These are phyloP conservation scores for Cryptosporidium sp. DNA, from an alignment of 169 alveolate genomes.

Conservation along the genomic window DNA sequence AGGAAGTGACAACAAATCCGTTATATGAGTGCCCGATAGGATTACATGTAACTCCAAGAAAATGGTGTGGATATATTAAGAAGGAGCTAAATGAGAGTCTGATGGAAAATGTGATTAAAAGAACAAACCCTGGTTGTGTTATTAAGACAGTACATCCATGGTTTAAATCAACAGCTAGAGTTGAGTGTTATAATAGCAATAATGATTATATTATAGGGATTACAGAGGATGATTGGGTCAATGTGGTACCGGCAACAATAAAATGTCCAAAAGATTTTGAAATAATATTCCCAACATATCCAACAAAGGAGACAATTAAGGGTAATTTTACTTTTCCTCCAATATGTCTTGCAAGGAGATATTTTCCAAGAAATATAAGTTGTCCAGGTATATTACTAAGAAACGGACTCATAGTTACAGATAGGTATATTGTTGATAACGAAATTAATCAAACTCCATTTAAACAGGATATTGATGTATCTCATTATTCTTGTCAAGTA, in stretches of 20 bases:
- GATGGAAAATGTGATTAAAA: slow-evolving; percentile 56
- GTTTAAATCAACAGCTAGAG: slow-evolving; percentile 29
- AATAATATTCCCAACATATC: slow-evolving; percentile 35
- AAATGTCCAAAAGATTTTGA: slow-evolving; percentile 64
- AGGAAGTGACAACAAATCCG: slow-evolving; percentile 32
- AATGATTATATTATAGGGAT: slow-evolving; percentile 10
- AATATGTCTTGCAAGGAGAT: slow-evolving; percentile 22
- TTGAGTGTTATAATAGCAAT: slow-evolving; percentile 23
- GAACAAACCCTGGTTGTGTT: slow-evolving; percentile 67
- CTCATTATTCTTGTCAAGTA: slow-evolving; percentile 42
- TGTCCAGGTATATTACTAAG: slow-evolving; percentile 59
- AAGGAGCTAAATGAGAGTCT: slow-evolving; percentile 19
- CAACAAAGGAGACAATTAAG: not conserved
- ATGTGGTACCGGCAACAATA: slow-evolving; percentile 30
- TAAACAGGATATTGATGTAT: slow-evolving; percentile 25
- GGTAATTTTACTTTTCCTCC: slow-evolving; percentile 24
- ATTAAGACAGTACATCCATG: slow-evolving; percentile 36
- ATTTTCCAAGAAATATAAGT: slow-evolving; percentile 43
- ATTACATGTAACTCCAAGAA: slow-evolving; percentile 52
- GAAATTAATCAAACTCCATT: slow-evolving; percentile 72
- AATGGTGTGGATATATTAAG: slow-evolving; percentile 67
- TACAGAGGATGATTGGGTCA: slow-evolving; percentile 61
- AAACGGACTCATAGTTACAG: slow-evolving; percentile 45
- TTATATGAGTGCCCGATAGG: slow-evolving; percentile 53
- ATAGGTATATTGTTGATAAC: slow-evolving; percentile 31